A percentile compares a stretch with the other conserved stretches of the same genome.
Evolutionary conservation across 495 filamentous ascomycete genomes (phyloP).

Genomic region (Penicillium ochrochloron): DNA sequence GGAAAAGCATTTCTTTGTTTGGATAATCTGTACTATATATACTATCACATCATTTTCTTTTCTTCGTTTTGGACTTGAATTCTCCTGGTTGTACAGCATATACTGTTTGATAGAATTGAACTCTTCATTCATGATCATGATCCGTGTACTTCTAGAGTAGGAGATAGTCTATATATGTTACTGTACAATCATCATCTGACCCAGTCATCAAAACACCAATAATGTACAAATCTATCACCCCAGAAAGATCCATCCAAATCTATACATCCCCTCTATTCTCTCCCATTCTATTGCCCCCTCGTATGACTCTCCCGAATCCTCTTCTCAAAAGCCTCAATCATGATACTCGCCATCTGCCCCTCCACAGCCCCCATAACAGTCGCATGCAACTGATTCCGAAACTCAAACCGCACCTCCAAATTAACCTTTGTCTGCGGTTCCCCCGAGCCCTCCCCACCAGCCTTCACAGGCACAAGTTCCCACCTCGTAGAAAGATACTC

Average conservation of each 20-base stretch:
- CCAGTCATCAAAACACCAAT: conserved; percentile 4
- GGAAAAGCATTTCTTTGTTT: conserved; percentile 26
- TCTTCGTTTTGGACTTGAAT: conserved; percentile 7
- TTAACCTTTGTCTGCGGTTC: conserved; percentile 66
- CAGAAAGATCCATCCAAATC: neutral
- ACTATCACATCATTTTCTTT: conserved; percentile 30
- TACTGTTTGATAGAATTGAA: conserved; percentile 24
- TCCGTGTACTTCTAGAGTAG: conserved; percentile 6
- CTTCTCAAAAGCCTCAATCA: conserved; percentile 94
- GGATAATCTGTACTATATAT: conserved; percentile 42
- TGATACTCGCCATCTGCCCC: conserved; percentile 79
- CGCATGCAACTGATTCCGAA: conserved; percentile 82
- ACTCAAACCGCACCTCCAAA: conserved; percentile 77
- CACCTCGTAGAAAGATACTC: conserved; percentile 78
- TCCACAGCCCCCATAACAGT: conserved; percentile 77
- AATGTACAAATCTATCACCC: conserved; percentile 16
- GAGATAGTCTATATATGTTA: neutral
- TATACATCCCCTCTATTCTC: neutral
- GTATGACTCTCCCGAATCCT: conserved; percentile 64
- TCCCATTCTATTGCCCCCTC: conserved; percentile 21
- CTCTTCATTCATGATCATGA: conserved; percentile 14
- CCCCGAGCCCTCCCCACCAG: conserved; percentile 29
- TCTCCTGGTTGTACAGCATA: conserved; percentile 26
- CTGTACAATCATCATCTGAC: neutral
- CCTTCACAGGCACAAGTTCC: conserved; percentile 58